These are phyloP conservation scores for Glycine latifolia DNA, from an alignment of 306 rosid genomes.

Conservation along the genomic window DNA sequence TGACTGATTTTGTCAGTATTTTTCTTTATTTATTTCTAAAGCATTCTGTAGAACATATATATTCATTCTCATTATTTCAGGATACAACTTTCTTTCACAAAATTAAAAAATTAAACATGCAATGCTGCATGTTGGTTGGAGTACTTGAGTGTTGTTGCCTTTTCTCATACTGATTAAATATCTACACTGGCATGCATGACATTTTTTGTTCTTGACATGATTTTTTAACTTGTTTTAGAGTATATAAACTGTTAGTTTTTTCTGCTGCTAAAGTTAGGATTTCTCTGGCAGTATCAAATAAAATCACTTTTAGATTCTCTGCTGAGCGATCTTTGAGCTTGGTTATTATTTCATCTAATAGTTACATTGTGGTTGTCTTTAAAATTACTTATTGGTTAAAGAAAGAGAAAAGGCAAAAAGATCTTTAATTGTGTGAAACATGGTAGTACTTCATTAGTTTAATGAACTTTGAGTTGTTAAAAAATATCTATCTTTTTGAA, in stretches of 20 bases:
- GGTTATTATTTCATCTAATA: slow-evolving; percentile 14
- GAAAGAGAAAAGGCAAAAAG: background rate
- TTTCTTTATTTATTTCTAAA: slow-evolving; percentile 5
- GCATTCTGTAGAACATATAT: background rate
- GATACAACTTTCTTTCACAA: background rate
- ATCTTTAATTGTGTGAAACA: slow-evolving; percentile 5
- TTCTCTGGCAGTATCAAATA: slow-evolving; percentile 27
- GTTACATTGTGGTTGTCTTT: background rate
- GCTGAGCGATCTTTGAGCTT: slow-evolving; percentile 7
- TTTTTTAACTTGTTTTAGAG: slow-evolving; percentile 7
- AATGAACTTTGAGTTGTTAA: background rate
- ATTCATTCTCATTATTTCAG: slow-evolving; percentile 12
- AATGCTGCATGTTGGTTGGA: slow-evolving; percentile 18
- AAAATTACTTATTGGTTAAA: slow-evolving; percentile 3
- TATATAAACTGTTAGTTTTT: background rate
- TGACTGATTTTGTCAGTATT: background rate
- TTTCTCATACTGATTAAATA: slow-evolving; percentile 23
- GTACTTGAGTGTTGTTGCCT: background rate
- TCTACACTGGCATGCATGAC: background rate
- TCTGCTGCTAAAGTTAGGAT: slow-evolving; percentile 8
- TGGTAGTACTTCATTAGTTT: slow-evolving; percentile 3
- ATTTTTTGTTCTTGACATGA: background rate
- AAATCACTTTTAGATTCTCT: slow-evolving; percentile 6
- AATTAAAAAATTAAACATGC: background rate
- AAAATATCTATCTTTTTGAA: background rate